Evolutionary conservation across 1,284 basidiomycete genomes (phyloP).

Genomic region (Ceratobasidium sp.): DNA sequence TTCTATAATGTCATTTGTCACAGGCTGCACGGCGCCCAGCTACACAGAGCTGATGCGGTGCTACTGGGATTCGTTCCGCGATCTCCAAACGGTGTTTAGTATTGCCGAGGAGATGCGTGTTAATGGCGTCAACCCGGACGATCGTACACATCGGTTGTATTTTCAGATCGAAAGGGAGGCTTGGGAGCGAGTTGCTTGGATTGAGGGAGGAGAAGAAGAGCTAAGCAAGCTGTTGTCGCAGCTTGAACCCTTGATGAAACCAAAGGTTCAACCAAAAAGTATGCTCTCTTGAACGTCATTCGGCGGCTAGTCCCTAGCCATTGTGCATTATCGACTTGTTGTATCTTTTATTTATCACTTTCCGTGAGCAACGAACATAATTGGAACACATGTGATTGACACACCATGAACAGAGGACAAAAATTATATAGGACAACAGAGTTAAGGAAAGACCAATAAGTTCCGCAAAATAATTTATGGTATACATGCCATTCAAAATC

Average conservation of each 20-base stretch:
- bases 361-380: too few species aligned
- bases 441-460: too few species aligned
- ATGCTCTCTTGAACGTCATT: too few species aligned
- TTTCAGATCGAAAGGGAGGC: conserved; percentile 2
- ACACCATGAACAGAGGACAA: too few species aligned
- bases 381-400: too few species aligned
- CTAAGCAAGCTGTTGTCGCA: neutral
- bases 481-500: too few species aligned
- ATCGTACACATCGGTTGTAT: conserved; percentile 54
- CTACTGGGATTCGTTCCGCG: conserved; percentile 80
- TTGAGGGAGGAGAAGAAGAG: neutral
- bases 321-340: too few species aligned
- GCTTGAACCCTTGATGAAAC: neutral
- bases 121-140: conserved; percentile 74
- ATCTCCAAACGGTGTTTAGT: conserved; percentile 73
- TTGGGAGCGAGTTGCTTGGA: neutral
- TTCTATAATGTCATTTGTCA: conserved; percentile 79
- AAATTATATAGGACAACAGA: too few species aligned
- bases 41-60: conserved; percentile 86
- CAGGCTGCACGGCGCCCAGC: conserved; percentile 81
- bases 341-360: too few species aligned
- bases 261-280: too few species aligned
- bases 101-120: conserved; percentile 81
- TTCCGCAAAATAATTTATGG: too few species aligned
- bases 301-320: too few species aligned